Evolutionary conservation across 441 rosid genomes (phyloP), one percentile per base, ranked within the genome.

Genomic region (Melianthus villosus): DNA sequence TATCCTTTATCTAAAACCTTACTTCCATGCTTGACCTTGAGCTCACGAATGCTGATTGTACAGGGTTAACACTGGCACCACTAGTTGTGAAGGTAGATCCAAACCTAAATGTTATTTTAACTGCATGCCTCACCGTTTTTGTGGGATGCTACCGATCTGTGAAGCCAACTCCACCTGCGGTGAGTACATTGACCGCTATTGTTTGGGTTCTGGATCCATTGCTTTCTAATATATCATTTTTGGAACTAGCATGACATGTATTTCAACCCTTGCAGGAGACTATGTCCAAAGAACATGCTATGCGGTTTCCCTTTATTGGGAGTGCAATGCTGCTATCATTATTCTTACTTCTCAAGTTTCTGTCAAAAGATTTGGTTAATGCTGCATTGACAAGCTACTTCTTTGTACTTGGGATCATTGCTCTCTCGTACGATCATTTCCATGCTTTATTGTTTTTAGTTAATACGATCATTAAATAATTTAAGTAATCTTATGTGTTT

Each of bases 241-340:
- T n/a, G 28, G n/a, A 10, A 41, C 29, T 38, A 41, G 27, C 36
- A 47, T 59, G 41, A 32, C 20, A 40, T 18, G 31, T 46, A 0
- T 52, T 20, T 51, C 53, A 48, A 41, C 22, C 33, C 25, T 40
- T 62, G 60, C 75, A 87, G 97, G 95, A 89, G 66, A 81, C 94
- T 0, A 81, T 89, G 97, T 89, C 95, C 7, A 81, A 77, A 16
- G 94, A 89, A 31, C 97, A 89, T 61, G 97, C 97, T 6, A 89
- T 89, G 95, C 94, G 96, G 48, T 84, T 89, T 54, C 97, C 97
- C 0, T 74, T 89, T 54, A 80, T 89, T 36, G 97, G 97, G 48
- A 89, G 97, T 66, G 95, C 97, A 12, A 73, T 89, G 95, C 64
- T 89, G 64, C 42, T 89, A 26, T 89, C 97, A 2, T 69, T 89